phyloP scores from a whole-genome alignment of 352 stramenopile genomes.

The Phytopythium sindhum region DNA sequence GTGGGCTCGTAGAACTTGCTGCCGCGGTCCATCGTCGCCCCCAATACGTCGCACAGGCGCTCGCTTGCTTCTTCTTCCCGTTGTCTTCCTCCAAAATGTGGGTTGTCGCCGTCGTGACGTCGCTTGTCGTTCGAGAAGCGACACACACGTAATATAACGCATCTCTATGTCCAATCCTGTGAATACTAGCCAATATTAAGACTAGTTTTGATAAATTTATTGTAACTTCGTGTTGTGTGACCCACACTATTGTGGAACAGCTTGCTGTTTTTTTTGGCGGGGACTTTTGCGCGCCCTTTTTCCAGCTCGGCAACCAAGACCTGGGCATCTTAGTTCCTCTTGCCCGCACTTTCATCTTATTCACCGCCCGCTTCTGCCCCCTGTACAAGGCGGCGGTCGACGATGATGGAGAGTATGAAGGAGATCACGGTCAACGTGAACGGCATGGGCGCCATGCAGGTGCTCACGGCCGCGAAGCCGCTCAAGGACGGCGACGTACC shows the following conservation, averaged over 20 bases:
- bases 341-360: neutral
- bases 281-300: slow-evolving; percentile 4
- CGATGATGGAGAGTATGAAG: slow-evolving; percentile 69
- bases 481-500: slow-evolving; percentile 30
- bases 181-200: too few relatives aligned
- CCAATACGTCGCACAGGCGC: neutral
- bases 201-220: too few relatives aligned
- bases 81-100: neutral
- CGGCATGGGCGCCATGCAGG: slow-evolving; percentile 60
- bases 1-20: slow-evolving; percentile 85
- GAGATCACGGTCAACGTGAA: slow-evolving; percentile 74
- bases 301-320: too few relatives aligned
- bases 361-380: neutral
- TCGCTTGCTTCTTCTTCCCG: neutral
- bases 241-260: neutral
- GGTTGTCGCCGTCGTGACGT: slow-evolving; percentile 2
- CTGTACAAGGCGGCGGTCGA: neutral
- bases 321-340: neutral
- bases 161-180: neutral
- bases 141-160: neutral
- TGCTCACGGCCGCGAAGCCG: slow-evolving; percentile 31
- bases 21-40: slow-evolving; percentile 63
- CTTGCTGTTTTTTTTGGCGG: neutral
- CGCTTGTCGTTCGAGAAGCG: neutral
- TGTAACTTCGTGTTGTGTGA: too few relatives aligned